Conservation (phyloP, 192 early-diverging fungal genomes). For the Podila verticillata region DNA sequence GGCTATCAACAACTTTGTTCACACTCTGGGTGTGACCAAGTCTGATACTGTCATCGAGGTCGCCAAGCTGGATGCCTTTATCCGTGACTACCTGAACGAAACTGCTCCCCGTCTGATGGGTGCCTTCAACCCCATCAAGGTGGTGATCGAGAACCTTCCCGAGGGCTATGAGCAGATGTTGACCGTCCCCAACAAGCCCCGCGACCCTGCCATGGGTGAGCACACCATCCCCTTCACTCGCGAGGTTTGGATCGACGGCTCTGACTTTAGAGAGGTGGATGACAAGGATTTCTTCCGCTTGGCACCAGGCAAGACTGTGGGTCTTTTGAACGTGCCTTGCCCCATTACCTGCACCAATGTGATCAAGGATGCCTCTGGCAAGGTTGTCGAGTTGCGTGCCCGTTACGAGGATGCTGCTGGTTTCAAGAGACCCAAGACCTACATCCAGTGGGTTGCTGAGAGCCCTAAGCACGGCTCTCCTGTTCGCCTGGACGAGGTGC, state of each 20-base stretch:
- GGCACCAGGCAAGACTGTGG: constrained; percentile 93
- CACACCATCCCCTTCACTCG: constrained; percentile 91
- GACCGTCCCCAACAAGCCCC: constrained; percentile 89
- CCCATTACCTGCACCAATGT: constrained; percentile 90
- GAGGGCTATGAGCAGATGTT: constrained; percentile 84
- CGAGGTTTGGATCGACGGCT: constrained; percentile 93
- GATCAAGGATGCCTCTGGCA: constrained; percentile 80
- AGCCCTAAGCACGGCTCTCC: constrained; percentile 85
- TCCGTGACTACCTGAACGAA: constrained; percentile 93
- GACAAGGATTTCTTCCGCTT: constrained; percentile 97
- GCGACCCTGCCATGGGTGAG: constrained; percentile 85
- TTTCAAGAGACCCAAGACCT: constrained; percentile 92
- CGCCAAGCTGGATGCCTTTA: constrained; percentile 91
- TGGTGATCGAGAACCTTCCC: constrained; percentile 91
- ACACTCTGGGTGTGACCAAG: constrained; percentile 92
- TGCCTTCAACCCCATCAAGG: constrained; percentile 85
- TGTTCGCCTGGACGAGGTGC: constrained; percentile 82
- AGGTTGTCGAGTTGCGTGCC: constrained; percentile 84
- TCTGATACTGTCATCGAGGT: constrained; percentile 85
- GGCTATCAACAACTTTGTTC: constrained; percentile 98
- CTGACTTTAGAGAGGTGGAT: constrained; percentile 94
- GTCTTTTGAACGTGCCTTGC: constrained; percentile 85
- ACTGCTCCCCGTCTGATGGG: constrained; percentile 95
- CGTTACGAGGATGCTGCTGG: constrained; percentile 76
- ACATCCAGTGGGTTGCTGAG: constrained; percentile 98